Base-by-base conservation (phyloP, 192 early-diverging fungal genomes). In the Geranomyces variabilis region DNA sequence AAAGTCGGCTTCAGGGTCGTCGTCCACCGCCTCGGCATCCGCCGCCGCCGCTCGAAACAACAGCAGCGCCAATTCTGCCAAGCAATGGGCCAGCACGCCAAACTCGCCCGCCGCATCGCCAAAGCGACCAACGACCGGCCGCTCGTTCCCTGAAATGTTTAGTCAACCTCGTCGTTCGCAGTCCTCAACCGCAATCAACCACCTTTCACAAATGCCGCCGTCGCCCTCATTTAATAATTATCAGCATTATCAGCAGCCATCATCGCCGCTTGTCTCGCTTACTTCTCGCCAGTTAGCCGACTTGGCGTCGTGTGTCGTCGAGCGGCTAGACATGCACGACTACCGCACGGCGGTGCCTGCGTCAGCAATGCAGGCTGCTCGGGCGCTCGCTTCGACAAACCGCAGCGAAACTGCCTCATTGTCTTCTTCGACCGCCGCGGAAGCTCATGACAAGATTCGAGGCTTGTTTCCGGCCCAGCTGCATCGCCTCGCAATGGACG, bases 401-500 rank as follows among this genome's bases (percentile, higher is more conserved):
- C 68, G 55, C 15, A 55, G 33, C n/a, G 19, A 55, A 22, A 7
- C 43, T 44, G 19, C 22, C 41, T 2, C 24, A 30, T 22, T 24
- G 12, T 13, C 13, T 1, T 43, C 41, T 24, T n/a, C n/a, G 3
- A 28, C 17, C 4, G 17, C 19, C 4, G 30, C 45, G 1, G 3
- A 68, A 31, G 33, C 66, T 26, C 21, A 17, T 17, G 66, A 34
- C 21, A 68, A 68, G 51, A 44, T 70, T 9, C 34, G 33, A n/a
- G 28, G n/a, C 8, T 1, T 70, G 17, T 15, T 15, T 3, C 33
- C 48, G 1, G 43, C 30, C 10, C 68, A 70, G 43, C 44, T 70
- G 15, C 24, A 58, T 61, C 53, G 68, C 15, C 26, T 70, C 30
- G 57, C 68, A 6, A 24, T 61, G 55, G 68, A 70, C 34, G 57